Percentiles rank a stretch among this genome's conserved stretches.
Evolutionary conservation across 495 filamentous ascomycete genomes (phyloP).

Genomic region (Apiosordaria backusii): DNA sequence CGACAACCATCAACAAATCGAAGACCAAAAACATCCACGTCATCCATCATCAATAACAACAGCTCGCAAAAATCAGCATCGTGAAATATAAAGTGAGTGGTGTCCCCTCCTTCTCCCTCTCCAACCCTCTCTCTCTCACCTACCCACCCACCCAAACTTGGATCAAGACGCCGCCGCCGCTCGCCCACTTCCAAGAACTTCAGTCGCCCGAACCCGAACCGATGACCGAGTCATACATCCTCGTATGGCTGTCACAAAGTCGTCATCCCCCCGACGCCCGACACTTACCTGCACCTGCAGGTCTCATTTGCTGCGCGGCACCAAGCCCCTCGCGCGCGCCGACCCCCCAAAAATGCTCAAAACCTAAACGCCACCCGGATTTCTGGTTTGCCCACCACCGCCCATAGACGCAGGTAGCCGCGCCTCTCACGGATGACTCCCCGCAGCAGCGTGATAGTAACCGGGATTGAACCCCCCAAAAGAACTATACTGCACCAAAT

Average conservation of each 20-base stretch:
- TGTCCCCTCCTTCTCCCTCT: not conserved
- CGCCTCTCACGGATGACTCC: not conserved
- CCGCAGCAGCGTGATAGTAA: constrained; percentile 9
- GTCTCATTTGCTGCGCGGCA: not conserved
- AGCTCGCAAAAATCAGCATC: not conserved
- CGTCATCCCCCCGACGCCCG: not conserved
- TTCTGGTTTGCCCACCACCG: not conserved
- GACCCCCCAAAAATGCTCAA: too few species aligned
- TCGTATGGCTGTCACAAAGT: not conserved
- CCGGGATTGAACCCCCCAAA: constrained; percentile 35
- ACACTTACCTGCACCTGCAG: not conserved
- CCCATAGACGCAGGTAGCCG: not conserved
- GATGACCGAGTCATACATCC: not conserved
- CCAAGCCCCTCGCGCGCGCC: not conserved
- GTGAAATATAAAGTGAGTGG: not conserved
- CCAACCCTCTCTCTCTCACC: not conserved
- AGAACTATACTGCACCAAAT: constrained; percentile 37
- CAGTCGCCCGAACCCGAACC: not conserved
- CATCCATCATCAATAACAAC: not conserved
- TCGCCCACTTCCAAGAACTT: too few species aligned
- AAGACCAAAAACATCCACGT: not conserved
- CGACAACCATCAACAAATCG: not conserved
- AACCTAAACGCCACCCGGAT: not conserved
- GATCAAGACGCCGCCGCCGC: not conserved
- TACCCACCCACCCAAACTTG: not conserved